Percentiles rank a stretch among this genome's conserved stretches.
These are phyloP conservation scores for Vigna unguiculata DNA, from an alignment of 306 rosid species.

Conservation along the genomic window DNA sequence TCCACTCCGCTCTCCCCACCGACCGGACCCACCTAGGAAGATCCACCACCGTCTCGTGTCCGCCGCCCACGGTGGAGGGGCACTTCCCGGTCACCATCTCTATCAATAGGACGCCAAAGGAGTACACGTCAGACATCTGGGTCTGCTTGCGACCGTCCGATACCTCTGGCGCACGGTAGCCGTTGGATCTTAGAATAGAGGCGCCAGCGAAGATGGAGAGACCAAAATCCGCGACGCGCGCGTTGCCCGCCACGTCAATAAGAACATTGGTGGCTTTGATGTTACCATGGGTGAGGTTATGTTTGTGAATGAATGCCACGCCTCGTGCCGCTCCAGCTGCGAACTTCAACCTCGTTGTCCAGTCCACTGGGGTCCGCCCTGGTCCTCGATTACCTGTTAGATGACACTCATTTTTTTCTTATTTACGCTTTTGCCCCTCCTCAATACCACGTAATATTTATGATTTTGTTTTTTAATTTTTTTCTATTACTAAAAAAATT, in stretches of 20 bases:
- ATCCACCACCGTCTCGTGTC: conserved; percentile 46
- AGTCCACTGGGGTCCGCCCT: conserved; percentile 86
- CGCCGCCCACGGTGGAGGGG: conserved; percentile 62
- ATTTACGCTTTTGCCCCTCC: conserved; percentile 4
- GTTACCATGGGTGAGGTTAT: conserved; percentile 75
- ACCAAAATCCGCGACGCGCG: conserved; percentile 80
- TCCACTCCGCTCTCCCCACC: conserved; percentile 93
- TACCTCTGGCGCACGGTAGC: conserved; percentile 83
- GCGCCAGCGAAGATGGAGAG: conserved; percentile 59
- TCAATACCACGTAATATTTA: too few relatives aligned
- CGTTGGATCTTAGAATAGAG: conserved; percentile 56
- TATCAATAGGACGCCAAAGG: conserved; percentile 79
- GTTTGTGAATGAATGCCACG: conserved; percentile 67
- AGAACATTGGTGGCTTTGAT: conserved; percentile 85
- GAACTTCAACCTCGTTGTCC: conserved; percentile 84
- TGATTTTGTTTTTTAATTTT: too few relatives aligned
- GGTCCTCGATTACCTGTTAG: conserved; percentile 88
- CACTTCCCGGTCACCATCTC: conserved; percentile 90
- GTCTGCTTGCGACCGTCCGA: conserved; percentile 64
- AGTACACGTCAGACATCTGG: conserved; percentile 75
- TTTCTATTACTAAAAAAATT: too few relatives aligned
- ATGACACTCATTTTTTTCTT: background rate
- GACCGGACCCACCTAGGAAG: conserved; percentile 91
- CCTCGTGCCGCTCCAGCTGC: conserved; percentile 90
- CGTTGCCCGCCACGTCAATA: conserved; percentile 62